phyloP scores from a whole-genome alignment of 441 rosid species.

The Aleurites moluccanus region DNA sequence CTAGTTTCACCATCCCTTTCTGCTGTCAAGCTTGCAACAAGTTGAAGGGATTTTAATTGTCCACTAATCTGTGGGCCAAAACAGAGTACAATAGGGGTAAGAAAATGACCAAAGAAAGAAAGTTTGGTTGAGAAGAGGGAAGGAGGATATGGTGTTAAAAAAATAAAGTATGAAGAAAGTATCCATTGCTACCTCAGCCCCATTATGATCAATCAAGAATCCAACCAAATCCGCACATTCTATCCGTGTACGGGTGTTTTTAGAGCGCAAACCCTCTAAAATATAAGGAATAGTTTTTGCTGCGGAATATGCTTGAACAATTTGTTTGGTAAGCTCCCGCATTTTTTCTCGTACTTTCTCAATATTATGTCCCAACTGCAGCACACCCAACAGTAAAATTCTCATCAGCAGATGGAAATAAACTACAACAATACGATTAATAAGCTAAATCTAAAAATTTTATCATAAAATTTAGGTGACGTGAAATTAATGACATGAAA shows the following conservation, averaged over 20 bases:
- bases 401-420: background rate
- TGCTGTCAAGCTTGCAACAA: conserved; percentile 97
- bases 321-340: conserved; percentile 94
- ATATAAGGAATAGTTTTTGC: conserved; percentile 79
- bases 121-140: background rate
- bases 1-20: conserved; percentile 99
- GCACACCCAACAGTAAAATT: conserved; percentile 6
- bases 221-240: conserved; percentile 96
- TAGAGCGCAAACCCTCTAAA: conserved; percentile 97
- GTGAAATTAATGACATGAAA: conserved; percentile 1
- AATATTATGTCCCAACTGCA: conserved; percentile 98
- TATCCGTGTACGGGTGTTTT: conserved; percentile 96
- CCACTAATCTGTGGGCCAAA: conserved; percentile 69
- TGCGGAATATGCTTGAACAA: conserved; percentile 72
- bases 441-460: background rate
- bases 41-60: conserved; percentile 83
- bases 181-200: conserved; percentile 66
- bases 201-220: conserved; percentile 86
- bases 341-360: conserved; percentile 97
- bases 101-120: conserved; percentile 7
- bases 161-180: background rate
- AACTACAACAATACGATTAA: background rate
- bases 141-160: background rate
- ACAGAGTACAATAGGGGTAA: conserved; percentile 12
- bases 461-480: background rate